A percentile compares a stretch with the other conserved stretches of the same genome.
Conservation (phyloP, 2,329 filamentous ascomycete species). For the Teratosphaeriaceae sp. region DNA sequence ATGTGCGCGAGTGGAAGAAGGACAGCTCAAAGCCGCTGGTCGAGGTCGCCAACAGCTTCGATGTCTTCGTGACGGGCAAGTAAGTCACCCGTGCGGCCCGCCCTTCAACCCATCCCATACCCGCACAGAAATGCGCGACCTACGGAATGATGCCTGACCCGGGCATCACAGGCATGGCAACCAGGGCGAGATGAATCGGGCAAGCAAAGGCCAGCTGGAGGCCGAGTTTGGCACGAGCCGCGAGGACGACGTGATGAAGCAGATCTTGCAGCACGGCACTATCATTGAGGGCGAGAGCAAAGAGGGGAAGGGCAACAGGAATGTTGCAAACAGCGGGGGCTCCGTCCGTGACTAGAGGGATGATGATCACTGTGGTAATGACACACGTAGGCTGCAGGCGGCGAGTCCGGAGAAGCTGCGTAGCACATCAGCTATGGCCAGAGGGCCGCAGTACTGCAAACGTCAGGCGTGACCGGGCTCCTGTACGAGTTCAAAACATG, state of each 20-base stretch:
- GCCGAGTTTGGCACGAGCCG: constrained; percentile 79
- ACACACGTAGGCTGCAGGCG: too few relatives aligned
- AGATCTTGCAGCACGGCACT: constrained; percentile 71
- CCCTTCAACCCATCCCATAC: background rate
- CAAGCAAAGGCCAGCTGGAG: constrained; percentile 68
- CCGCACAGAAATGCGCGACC: too few relatives aligned
- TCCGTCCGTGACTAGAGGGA: background rate
- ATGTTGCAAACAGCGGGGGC: background rate
- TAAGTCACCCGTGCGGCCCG: constrained; percentile 42
- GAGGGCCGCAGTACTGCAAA: too few relatives aligned
- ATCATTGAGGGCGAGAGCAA: constrained; percentile 52
- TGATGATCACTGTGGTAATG: too few relatives aligned
- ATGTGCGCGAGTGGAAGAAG: constrained; percentile 71
- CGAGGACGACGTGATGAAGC: constrained; percentile 73
- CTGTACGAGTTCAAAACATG: too few relatives aligned
- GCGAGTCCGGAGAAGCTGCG: too few relatives aligned
- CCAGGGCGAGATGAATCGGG: constrained; percentile 70
- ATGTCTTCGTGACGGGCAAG: constrained; percentile 87
- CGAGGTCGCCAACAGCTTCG: constrained; percentile 80
- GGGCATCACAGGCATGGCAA: constrained; percentile 62
- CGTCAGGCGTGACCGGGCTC: too few relatives aligned
- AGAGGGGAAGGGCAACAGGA: background rate
- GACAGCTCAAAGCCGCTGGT: constrained; percentile 74
- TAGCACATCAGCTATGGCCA: too few relatives aligned
- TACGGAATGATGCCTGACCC: too few relatives aligned